Base-by-base conservation (phyloP, 768 basidiomycete species). In the Pleurotus citrinopileatus region DNA sequence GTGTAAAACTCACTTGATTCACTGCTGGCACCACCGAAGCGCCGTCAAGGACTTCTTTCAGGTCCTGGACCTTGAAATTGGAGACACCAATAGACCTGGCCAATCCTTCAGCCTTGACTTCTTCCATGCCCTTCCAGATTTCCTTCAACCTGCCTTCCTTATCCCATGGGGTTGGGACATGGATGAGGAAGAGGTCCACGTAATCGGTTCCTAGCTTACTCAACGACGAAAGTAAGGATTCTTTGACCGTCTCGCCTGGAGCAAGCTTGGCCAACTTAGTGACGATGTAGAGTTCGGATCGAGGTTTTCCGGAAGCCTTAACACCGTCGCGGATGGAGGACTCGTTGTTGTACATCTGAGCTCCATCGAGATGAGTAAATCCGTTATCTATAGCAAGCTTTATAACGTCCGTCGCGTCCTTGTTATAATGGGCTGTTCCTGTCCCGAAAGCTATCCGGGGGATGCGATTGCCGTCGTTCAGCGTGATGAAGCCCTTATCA, bases 111-210 rank as follows among this genome's bases (percentile, higher is more conserved):
- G 61, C 61, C 60, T 82, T 72, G 32, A 81, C 68, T 36, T 75
- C 77, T 60, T 87, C 85, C 78, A 89, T 78, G 4, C 70, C 79
- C 43, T 73, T 73, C 86, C 87, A 88, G 47, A 79, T 63, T 22
- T 80, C 73, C 53, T 71, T 70, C 50, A 86, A 66, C 50, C 67
- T 75, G 19, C 76, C 78, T 34, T 60, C 66, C 42, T 73, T 68
- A 2, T 65, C 55, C 4, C 54, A 60, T 3, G 71, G 69, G 36
- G 63, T 62, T 1, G 82, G 70, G 40, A 59, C 62, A 60, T 89
- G 88, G 50, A 91, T 72, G 54, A 89, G 68, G 67, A 81, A 88
- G 53, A 87, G 64, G 61, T 88, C 85, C 10, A 88, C 81, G 40
- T 76, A 76, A 52, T 80, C 72, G 50, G 83, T 52, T 17, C 65